Evolutionary conservation across 106 monocot genomes (phyloP).

Genomic region (Phalaenopsis aphrodite): DNA sequence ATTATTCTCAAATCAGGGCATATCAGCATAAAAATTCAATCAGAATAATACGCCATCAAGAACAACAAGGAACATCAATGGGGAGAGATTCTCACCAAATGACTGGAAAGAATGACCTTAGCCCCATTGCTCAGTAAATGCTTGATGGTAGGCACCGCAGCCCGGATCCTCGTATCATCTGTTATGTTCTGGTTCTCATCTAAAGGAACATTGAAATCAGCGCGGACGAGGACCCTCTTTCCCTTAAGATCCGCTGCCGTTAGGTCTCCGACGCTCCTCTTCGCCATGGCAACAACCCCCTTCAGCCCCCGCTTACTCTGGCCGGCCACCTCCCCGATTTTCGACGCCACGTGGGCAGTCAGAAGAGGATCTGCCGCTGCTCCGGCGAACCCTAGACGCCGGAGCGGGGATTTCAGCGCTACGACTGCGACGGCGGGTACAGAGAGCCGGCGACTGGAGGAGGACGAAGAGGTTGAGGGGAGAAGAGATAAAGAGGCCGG

Average conservation of each 20-base stretch:
- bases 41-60: background rate
- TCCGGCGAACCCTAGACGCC: conserved; percentile 45
- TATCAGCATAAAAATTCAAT: background rate
- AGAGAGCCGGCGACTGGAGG: conserved; percentile 19
- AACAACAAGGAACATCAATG: background rate
- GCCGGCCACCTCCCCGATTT: conserved; percentile 27
- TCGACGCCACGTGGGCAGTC: conserved; percentile 17
- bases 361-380: conserved; percentile 31
- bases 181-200: conserved; percentile 86
- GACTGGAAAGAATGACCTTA: conserved; percentile 82
- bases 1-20: background rate
- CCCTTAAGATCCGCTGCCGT: conserved; percentile 60
- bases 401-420: conserved; percentile 18
- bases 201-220: conserved; percentile 83
- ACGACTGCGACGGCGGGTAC: conserved; percentile 11
- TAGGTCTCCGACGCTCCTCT: conserved; percentile 87
- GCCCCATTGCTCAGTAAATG: conserved; percentile 69
- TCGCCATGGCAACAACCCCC: conserved; percentile 70
- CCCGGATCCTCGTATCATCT: conserved; percentile 85
- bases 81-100: conserved; percentile 47
- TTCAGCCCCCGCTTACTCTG: conserved; percentile 27
- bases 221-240: conserved; percentile 77
- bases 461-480: conserved; percentile 24
- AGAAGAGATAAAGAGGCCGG: conserved; percentile 40
- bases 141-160: conserved; percentile 91